Conservation (phyloP, 2,329 filamentous ascomycete genomes). For the Claviceps citrina region DNA sequence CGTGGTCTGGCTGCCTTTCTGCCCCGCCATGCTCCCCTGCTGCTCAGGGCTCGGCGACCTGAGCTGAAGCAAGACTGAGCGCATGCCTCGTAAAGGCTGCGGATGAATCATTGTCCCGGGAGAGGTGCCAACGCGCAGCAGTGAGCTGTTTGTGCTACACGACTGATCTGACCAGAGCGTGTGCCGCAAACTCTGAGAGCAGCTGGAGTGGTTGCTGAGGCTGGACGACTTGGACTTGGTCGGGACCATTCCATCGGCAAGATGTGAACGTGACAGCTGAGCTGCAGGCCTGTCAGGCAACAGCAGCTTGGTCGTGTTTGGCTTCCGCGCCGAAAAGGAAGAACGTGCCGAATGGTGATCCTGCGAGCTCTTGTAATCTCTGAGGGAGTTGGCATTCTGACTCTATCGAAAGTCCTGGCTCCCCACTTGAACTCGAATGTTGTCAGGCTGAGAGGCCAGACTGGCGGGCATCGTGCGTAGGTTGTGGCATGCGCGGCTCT, state of each 20-base stretch:
- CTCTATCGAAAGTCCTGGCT: slow-evolving; percentile 17
- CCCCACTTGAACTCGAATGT: slow-evolving; percentile 16
- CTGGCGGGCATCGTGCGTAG: not conserved
- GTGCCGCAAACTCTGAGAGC: slow-evolving; percentile 1
- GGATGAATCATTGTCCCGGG: slow-evolving; percentile 11
- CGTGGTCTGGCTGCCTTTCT: not conserved
- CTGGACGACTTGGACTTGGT: slow-evolving; percentile 5
- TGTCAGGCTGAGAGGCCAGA: not conserved
- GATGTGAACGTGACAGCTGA: not conserved
- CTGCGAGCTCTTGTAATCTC: slow-evolving; percentile 1
- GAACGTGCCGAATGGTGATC: not conserved
- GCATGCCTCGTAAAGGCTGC: slow-evolving; percentile 9
- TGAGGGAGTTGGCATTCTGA: slow-evolving; percentile 7
- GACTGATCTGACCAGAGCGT: slow-evolving; percentile 5
- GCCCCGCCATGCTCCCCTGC: slow-evolving; percentile 1
- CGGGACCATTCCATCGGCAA: not conserved
- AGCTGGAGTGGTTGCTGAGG: slow-evolving; percentile 4
- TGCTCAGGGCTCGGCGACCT: slow-evolving; percentile 1
- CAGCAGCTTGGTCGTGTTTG: not conserved
- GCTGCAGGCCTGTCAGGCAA: not conserved
- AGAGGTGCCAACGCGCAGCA: slow-evolving; percentile 1
- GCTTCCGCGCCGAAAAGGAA: not conserved
- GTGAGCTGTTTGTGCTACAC: slow-evolving; percentile 5
- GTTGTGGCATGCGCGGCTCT: slow-evolving; percentile 1
- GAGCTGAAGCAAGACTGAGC: slow-evolving; percentile 2